A percentile compares a stretch with the other conserved stretches of the same genome.
Conservation (phyloP, 2,329 filamentous ascomycete species). For the Colletotrichum musicola region DNA sequence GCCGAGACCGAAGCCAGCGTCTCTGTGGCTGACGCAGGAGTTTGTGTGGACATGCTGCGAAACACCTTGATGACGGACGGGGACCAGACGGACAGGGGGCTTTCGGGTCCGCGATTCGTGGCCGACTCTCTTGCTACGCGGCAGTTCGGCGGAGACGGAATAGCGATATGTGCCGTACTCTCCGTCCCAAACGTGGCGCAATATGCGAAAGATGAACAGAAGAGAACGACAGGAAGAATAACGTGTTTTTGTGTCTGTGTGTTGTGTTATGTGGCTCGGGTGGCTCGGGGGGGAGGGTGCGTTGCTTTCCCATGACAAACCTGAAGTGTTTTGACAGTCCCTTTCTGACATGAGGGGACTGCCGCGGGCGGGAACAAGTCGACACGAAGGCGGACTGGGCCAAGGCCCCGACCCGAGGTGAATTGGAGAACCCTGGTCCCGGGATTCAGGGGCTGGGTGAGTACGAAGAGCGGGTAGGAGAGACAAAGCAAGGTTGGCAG, state of each 20-base stretch:
- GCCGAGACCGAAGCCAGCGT: constrained; percentile 10
- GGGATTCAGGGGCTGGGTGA: background rate
- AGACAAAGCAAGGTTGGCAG: background rate
- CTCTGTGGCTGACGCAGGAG: background rate
- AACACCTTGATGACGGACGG: background rate
- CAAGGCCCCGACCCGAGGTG: constrained; percentile 2
- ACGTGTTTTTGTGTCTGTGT: background rate
- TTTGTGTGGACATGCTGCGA: constrained; percentile 10
- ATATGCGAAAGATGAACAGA: background rate
- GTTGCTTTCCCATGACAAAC: constrained; percentile 17
- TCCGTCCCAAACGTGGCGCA: background rate
- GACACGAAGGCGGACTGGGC: background rate
- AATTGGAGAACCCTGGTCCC: background rate
- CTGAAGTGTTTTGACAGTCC: constrained; percentile 19
- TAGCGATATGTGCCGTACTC: no score
- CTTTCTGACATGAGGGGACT: constrained; percentile 20
- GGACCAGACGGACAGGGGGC: background rate
- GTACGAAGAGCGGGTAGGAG: background rate
- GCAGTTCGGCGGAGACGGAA: no score
- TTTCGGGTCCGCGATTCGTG: no score
- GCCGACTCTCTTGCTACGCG: no score
- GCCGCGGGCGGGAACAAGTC: background rate
- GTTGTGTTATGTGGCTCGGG: background rate
- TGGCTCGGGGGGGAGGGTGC: background rate
- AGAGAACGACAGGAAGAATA: background rate